These are phyloP conservation scores for Phytophthora europaea DNA, from an alignment of 352 stramenopile genomes.

Conservation along the genomic window DNA sequence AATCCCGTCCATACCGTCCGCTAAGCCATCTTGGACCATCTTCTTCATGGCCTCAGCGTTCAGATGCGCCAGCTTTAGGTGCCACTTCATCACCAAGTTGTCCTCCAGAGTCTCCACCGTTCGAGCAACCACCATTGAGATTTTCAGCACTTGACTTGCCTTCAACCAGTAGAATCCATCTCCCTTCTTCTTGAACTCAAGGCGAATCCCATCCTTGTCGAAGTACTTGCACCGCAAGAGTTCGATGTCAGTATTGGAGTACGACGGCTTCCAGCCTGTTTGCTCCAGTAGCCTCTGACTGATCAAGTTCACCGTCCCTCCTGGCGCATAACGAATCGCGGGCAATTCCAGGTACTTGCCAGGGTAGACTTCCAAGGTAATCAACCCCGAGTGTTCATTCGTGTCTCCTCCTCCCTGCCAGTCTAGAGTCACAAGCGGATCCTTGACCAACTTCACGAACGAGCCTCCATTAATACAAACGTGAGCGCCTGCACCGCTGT, in stretches of 20 bases:
- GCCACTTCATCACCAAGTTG: conserved; percentile 5
- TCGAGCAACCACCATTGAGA: neutral
- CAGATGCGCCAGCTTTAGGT: conserved; percentile 1
- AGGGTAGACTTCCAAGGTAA: neutral
- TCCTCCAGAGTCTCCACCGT: neutral
- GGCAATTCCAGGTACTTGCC: neutral
- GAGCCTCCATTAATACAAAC: neutral
- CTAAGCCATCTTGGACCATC: conserved; percentile 2
- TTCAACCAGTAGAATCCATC: conserved; percentile 5
- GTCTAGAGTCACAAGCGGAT: conserved; percentile 1
- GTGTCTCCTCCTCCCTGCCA: conserved; percentile 1
- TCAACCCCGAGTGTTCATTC: neutral
- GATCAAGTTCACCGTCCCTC: neutral
- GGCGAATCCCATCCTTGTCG: neutral
- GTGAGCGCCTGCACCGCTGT: conserved; percentile 11
- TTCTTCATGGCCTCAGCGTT: neutral
- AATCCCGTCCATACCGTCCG: neutral
- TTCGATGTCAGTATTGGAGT: neutral
- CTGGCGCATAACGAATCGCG: neutral
- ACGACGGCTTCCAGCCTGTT: conserved; percentile 3
- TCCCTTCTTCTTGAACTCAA: conserved; percentile 1
- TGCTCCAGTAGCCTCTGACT: neutral
- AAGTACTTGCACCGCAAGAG: neutral
- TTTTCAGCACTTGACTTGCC: neutral
- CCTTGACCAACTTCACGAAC: neutral